Evolutionary conservation across 2,329 filamentous ascomycete species (phyloP).

Genomic region (Phaeoacremonium minimum): DNA sequence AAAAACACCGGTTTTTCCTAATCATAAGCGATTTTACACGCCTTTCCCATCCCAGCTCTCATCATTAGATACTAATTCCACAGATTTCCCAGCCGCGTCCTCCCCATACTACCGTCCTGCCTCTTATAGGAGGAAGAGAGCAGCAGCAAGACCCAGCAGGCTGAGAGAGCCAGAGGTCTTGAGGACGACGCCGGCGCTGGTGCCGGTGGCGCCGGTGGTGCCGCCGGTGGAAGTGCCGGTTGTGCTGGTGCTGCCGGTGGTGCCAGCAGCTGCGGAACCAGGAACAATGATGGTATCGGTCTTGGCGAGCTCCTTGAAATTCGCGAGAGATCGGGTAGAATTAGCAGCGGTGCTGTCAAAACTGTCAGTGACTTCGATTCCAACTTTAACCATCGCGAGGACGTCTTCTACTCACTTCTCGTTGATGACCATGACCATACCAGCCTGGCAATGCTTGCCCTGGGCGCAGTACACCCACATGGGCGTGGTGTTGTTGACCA

Average conservation of each 20-base stretch:
- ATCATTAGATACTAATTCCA: too few species aligned
- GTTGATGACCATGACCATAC: constrained; percentile 76
- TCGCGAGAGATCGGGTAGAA: constrained; percentile 42
- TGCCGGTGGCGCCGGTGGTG: constrained; percentile 15
- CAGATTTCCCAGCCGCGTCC: not conserved
- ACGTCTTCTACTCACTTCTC: constrained; percentile 50
- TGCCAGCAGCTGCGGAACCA: constrained; percentile 10
- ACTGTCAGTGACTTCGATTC: constrained; percentile 2
- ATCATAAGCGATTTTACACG: too few species aligned
- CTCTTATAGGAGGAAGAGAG: constrained; percentile 35
- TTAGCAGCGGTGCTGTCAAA: constrained; percentile 41
- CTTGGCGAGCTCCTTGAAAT: constrained; percentile 39
- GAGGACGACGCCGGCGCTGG: constrained; percentile 18
- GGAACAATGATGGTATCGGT: constrained; percentile 23
- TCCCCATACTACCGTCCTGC: constrained; percentile 9
- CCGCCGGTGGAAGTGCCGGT: constrained; percentile 13
- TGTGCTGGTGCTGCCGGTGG: constrained; percentile 10
- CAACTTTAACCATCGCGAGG: not conserved
- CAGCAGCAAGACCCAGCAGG: constrained; percentile 34
- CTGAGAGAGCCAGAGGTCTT: constrained; percentile 33
- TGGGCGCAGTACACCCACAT: constrained; percentile 80
- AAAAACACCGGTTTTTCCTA: too few species aligned
- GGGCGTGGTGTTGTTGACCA: constrained; percentile 63
- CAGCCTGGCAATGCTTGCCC: constrained; percentile 66
- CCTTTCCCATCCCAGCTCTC: too few species aligned